phyloP scores from a whole-genome alignment of 371 early-diverging fungal species.

The Mucor plumbeus region DNA sequence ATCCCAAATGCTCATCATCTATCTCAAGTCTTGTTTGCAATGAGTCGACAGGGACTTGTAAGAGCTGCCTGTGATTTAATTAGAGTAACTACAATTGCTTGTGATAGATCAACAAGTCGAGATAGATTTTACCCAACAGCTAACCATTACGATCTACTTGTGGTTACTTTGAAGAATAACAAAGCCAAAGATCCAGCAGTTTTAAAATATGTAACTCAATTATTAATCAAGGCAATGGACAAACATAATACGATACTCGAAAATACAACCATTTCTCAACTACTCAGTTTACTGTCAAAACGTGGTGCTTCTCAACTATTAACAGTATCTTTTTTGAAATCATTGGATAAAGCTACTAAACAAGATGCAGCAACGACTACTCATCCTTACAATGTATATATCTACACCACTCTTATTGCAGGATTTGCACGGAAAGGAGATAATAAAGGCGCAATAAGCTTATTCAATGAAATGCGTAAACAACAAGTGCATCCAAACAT shows the following conservation, averaged over 20 bases:
- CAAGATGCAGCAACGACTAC: background rate
- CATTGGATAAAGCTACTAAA: conserved; percentile 22
- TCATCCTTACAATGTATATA: conserved; percentile 38
- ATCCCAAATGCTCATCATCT: conserved; percentile 11
- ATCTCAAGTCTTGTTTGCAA: conserved; percentile 45
- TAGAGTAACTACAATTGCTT: conserved; percentile 5
- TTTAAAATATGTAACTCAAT: conserved; percentile 16
- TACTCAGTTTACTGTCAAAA: conserved; percentile 35
- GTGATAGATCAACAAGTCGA: background rate
- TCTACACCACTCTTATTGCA: conserved; percentile 51
- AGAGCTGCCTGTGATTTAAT: conserved; percentile 31
- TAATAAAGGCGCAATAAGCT: conserved; percentile 30
- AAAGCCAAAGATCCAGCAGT: conserved; percentile 1
- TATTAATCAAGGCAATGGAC: conserved; percentile 35
- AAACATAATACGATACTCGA: conserved; percentile 20
- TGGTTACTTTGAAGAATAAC: conserved; percentile 27
- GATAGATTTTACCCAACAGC: conserved; percentile 17
- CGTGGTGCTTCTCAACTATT: conserved; percentile 13
- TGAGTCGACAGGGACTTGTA: conserved; percentile 36
- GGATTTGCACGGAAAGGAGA: conserved; percentile 43
- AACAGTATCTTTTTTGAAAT: conserved; percentile 34
- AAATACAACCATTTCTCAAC: conserved; percentile 33
- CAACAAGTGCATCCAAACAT: conserved; percentile 35
- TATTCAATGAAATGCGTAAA: conserved; percentile 45
- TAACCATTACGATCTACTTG: conserved; percentile 43